Base-by-base conservation (phyloP, 257 asterid genomes). In the Primulina huaijiensis region DNA sequence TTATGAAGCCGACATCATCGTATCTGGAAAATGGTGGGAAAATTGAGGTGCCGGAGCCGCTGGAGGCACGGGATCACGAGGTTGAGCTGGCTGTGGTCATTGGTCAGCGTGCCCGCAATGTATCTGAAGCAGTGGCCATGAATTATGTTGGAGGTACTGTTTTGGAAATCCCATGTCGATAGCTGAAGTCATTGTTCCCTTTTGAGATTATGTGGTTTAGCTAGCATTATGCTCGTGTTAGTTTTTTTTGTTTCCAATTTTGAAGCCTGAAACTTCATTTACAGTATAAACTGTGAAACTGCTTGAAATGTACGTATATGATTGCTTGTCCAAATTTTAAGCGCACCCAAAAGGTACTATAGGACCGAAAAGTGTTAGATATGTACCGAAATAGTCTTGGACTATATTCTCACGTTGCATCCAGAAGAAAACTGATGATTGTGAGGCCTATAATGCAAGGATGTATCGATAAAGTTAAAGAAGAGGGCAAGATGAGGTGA, bases 21-120 rank as follows among this genome's bases (percentile, higher is more conserved):
- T 92, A 87, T 82, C 71, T 92, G 84, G 86, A 77, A 75, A 87
- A 90, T 63, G 98, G 98, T 71, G 98, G 97, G 1, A 85, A 67
- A 72, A 90, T 92, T 55, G 89, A 90, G 84, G 88, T 92, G 60
- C 98, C 98, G 61, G 84, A 88, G 73, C 86, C 89, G 43, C 83
- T 90, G 82, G 89, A 82, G 67, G 85, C 92, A 46, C 85, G 90
- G 75, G 90, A 92, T 85, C 96, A 88, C 63, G 98, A 92, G 87
- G 98, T 90, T 79, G 98, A 92, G 88, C 82, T 92, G 79, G 98
- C 98, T 38, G 96, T 92, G 76, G 88, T 92, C 71, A 92, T 90
- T 57, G 88, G 89, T 75, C 78, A 82, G 85, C 91, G 87, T 60
- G 98, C 92, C 27, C 89, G 95, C 19, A 96, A 90, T 55, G 95